These are phyloP conservation scores for Linnemannia exigua DNA, from an alignment of 192 early-diverging fungal genomes.

Conservation along the genomic window DNA sequence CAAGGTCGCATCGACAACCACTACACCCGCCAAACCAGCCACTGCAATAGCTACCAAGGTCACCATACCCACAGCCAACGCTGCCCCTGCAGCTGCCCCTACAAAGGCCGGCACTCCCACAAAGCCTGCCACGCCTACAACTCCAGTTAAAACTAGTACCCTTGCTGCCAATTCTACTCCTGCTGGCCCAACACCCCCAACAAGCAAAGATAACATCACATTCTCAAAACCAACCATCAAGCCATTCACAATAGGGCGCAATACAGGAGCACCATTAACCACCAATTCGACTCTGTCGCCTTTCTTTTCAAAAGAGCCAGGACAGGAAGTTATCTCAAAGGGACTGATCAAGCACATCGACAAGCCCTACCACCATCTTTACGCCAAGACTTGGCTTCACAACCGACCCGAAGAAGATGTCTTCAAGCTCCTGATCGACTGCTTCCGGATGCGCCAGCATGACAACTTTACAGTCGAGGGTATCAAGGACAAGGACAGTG, in stretches of 20 bases:
- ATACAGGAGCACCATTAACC: neutral
- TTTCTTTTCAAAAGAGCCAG: neutral
- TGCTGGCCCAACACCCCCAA: neutral
- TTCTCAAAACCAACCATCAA: neutral
- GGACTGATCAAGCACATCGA: neutral
- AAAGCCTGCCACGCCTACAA: neutral
- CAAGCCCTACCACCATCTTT: slow-evolving; percentile 17
- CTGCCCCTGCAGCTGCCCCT: neutral
- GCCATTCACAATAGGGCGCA: neutral
- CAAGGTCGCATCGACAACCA: neutral
- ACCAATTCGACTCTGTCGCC: neutral
- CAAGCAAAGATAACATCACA: neutral
- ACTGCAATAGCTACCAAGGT: too few species aligned
- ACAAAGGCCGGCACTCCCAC: neutral
- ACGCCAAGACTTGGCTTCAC: slow-evolving; percentile 11
- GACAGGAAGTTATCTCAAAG: neutral
- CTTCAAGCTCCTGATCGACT: slow-evolving; percentile 10
- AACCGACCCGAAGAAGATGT: slow-evolving; percentile 7
- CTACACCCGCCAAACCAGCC: neutral
- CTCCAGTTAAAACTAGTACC: neutral
- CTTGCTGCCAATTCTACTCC: neutral
- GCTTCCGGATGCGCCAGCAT: slow-evolving; percentile 10
- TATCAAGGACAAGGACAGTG: neutral
- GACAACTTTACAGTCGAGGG: slow-evolving; percentile 1
- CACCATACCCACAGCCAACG: neutral